Conservation (phyloP, 169 alveolate species). For the Babesia ovata region DNA sequence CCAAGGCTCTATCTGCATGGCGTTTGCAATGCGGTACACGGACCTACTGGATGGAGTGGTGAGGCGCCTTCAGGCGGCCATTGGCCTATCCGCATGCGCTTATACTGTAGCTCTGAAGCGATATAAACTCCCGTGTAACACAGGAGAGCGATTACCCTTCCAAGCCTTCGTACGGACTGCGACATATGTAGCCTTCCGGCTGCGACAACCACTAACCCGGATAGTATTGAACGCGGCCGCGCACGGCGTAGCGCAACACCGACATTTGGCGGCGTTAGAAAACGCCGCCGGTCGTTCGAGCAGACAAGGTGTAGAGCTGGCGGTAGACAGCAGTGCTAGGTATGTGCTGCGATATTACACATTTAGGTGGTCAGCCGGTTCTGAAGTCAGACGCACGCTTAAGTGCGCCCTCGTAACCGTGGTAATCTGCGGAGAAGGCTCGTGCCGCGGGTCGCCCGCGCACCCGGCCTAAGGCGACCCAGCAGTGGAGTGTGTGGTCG, state of each 20-base stretch:
- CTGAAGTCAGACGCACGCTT: constrained; percentile 29
- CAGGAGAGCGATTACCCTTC: constrained; percentile 49
- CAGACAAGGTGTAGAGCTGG: neutral
- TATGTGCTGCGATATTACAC: neutral
- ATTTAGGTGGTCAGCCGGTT: neutral
- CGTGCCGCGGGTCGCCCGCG: constrained; percentile 54
- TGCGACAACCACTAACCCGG: constrained; percentile 35
- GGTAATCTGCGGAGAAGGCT: constrained; percentile 70
- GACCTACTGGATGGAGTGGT: constrained; percentile 66
- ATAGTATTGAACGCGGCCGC: constrained; percentile 59
- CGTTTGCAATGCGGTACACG: neutral
- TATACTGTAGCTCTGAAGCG: constrained; percentile 47
- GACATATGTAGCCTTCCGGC: too few species aligned
- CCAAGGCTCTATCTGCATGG: constrained; percentile 67
- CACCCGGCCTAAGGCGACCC: constrained; percentile 61
- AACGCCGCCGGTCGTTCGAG: neutral
- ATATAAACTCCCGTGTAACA: neutral
- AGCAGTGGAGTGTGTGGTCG: constrained; percentile 66
- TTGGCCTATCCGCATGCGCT: constrained; percentile 56
- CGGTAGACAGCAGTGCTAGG: neutral
- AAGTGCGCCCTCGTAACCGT: constrained; percentile 59
- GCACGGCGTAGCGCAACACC: constrained; percentile 37
- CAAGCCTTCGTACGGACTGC: constrained; percentile 63
- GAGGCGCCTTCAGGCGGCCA: constrained; percentile 72
- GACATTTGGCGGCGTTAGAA: constrained; percentile 25